These are phyloP conservation scores for Geum urbanum DNA, from an alignment of 306 rosid species.

Conservation along the genomic window DNA sequence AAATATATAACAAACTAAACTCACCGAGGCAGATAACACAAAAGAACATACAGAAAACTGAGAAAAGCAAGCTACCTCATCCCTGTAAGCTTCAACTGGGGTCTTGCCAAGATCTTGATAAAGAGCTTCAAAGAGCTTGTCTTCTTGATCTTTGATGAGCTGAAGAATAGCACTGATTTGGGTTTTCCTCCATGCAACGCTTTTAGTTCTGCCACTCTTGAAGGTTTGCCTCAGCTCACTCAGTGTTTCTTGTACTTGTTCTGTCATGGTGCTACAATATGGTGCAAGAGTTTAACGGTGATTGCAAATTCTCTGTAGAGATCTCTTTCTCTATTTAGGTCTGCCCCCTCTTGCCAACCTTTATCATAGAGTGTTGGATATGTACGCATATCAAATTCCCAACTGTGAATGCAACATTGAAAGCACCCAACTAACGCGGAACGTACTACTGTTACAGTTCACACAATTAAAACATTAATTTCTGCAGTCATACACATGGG, in stretches of 20 bases:
- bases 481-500: no score
- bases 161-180: constrained; percentile 54
- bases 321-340: background rate
- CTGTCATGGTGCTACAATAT: constrained; percentile 22
- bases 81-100: constrained; percentile 65
- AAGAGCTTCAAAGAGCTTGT: constrained; percentile 49
- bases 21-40: background rate
- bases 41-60: background rate
- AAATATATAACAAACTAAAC: background rate
- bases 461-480: no score
- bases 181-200: constrained; percentile 67
- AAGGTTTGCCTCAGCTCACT: constrained; percentile 48
- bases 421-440: background rate
- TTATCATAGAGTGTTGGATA: background rate
- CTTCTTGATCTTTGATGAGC: constrained; percentile 57
- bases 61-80: constrained; percentile 46
- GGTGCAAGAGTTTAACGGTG: background rate
- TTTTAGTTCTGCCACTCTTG: constrained; percentile 53
- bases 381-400: background rate
- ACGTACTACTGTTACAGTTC: no score
- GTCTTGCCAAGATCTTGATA: constrained; percentile 85
- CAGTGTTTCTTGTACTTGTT: constrained; percentile 28
- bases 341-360: background rate
- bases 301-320: background rate
- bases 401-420: background rate